Base-by-base conservation (phyloP, 2,329 filamentous ascomycete genomes). In the Verticillium albo-atrum region DNA sequence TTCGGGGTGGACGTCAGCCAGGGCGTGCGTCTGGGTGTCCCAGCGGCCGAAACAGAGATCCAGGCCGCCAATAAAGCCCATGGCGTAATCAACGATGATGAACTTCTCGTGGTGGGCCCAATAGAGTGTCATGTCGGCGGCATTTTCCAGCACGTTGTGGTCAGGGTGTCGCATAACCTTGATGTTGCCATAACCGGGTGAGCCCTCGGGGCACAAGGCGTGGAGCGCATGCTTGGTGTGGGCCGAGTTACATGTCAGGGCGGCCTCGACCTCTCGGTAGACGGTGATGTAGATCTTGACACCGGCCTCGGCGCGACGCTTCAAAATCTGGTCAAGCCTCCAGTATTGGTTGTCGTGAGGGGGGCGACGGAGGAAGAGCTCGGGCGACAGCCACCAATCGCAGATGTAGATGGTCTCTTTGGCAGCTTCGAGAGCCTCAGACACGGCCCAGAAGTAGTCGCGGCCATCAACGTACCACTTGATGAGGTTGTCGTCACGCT, bases 101-200 rank as follows among this genome's bases (percentile, higher is more conserved):
- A 97, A 96, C 72, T 99, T 99, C 69, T 99, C 95, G 71, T 99
- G 95, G 71, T 99, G 95, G 0, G 95, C 95, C 87, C 94, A 98
- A 77, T 97, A 97, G 69, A 97, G 92, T 0, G 92, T 97, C 91
- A 97, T 96, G 67, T 98, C 94, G 30, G 90, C 90, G 2, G 89
- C 90, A 68, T 97, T 97, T 68, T 97, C 92, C 56, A 98, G 86
- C 2, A 97, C 84, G 64, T 97, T 97, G 76, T 98, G 94, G 72
- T 98, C 94, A 0, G 94, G 94, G 74, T 98, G 94, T 30, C 94
- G 86, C 85, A 96, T 89, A 56, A 97, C 81, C 35, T 81, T 84
- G 70, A 99, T 98, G 71, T 98, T 98, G 54, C 91, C 92, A 71
- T 93, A 81, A 1, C 94, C 95, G 0, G 89, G 89, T 0, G 83